These are phyloP conservation scores for Verbascum thapsus DNA, from an alignment of 257 asterid genomes.

Conservation along the genomic window DNA sequence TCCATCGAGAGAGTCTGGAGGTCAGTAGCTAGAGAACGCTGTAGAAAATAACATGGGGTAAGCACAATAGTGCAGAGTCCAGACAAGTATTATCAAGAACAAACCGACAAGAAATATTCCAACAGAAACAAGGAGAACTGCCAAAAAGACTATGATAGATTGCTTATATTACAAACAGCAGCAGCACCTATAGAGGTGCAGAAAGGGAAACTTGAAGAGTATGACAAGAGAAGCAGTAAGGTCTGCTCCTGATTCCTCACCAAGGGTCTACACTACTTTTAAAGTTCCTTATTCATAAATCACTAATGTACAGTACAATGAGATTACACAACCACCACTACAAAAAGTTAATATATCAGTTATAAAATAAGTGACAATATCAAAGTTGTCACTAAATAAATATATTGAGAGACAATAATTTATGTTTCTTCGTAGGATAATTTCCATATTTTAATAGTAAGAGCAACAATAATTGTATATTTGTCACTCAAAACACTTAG, in stretches of 20 bases:
- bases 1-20: constrained; percentile 81
- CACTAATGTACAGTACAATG: too few relatives aligned
- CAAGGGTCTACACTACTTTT: not conserved
- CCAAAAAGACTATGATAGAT: not conserved
- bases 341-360: too few relatives aligned
- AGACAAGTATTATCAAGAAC: not conserved
- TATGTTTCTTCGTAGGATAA: too few relatives aligned
- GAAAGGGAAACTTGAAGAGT: not conserved
- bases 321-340: not conserved
- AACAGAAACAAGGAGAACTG: not conserved
- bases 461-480: too few relatives aligned
- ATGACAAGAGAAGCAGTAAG: not conserved
- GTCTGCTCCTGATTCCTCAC: not conserved
- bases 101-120: constrained; percentile 10
- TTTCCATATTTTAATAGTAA: too few relatives aligned
- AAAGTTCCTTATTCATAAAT: not conserved
- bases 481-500: too few relatives aligned
- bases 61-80: constrained; percentile 30
- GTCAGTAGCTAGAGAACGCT: constrained; percentile 85
- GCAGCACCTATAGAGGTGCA: not conserved
- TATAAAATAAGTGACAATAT: too few relatives aligned
- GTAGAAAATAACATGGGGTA: constrained; percentile 40
- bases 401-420: too few relatives aligned
- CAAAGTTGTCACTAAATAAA: too few relatives aligned
- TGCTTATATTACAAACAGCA: not conserved